Evolutionary conservation across 2,329 filamentous ascomycete genomes (phyloP), one percentile per base, ranked within the genome.

Genomic region (Fusarium sublunatum): DNA sequence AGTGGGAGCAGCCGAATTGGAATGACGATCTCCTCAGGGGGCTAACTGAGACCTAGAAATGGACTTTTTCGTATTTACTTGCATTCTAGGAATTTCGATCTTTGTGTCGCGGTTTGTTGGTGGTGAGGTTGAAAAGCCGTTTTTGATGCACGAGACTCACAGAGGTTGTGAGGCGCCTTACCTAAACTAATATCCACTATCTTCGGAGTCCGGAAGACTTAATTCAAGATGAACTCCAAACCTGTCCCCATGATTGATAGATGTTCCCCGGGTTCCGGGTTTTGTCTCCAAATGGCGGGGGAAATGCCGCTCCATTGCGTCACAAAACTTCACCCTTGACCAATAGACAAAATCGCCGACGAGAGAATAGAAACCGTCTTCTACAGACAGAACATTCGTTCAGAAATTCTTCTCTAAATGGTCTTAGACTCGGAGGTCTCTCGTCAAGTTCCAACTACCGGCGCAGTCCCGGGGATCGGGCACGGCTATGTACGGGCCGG

Each of bases 401-500:
- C 19, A 38, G 22, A 38, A 24, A 12, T 15, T 10, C n/a, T 3
- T 7, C 19, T 24, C 10, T 7, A 11, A 36, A 19, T 31, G 7
- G 8, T 10, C 29, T 31, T 31, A 11, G 7, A 11, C 25, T 58
- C 61, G 61, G 61, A 43, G 43, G 53, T 54, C 45, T 51, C 38
- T 66, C 53, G 43, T 22, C 53, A 44, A 59, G 52, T 59, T 9
- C 64, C 56, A 44, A 59, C 56, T 59, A 11, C 64, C 56, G 61
- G 56, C 45, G 31, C 41, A 52, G 51, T 39, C 42, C 57, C 53
- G 53, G 28, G 49, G 31, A 60, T 52, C 49, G 19, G 19, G 19
- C 19, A 63, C 49, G 54, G 59, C 43, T 64, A 67, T 26, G 59
- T 25, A 60, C 64, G 57, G 63, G 29, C 62, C 62, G 36, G 55